Base-by-base conservation (phyloP, 352 stramenopile species). In the Globisporangium nodosum region DNA sequence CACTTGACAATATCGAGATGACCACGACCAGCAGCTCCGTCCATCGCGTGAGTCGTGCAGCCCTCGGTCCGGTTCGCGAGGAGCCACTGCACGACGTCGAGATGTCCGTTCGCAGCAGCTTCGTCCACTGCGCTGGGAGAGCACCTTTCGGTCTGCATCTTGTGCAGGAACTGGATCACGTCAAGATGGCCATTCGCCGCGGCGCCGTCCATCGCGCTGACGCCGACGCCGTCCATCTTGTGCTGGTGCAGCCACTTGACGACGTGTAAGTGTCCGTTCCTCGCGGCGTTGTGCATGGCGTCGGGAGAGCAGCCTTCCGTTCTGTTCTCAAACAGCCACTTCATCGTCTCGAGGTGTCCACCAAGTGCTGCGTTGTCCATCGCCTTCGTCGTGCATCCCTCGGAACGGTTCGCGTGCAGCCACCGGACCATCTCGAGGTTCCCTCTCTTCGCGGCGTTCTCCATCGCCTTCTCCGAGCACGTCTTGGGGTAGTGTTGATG, bases 351-450 rank as follows among this genome's bases (percentile, higher is more conserved):
- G 15, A 58, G 40, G 27, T 58, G 52, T 5, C 40, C 52, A 3
- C 20, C 45, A 20, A 16, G 15, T 8, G 42, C 42, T 49, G 31
- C 54, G 5, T 11, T 15, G 24, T 54, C 31, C 33, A 60, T 49
- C 16, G 31, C 53, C 0, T 24, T 15, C 1, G 8, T 6, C 1
- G 42, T 20, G 20, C 43, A 59, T 24, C 39, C 52, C 42, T 57
- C 52, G 18, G 16, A 37, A 3, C 52, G 40, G 37, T 16, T 59
- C 11, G 15, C 30, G 30, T 52, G 43, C 16, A 59, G 42, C 42
- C 42, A 59, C 53, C 21, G 21, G 3, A 59, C 13, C n/a, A 50
- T 31, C n/a, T 52, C 45, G 18, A 59, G 30, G 43, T 59, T 33
- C 2, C 43, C 54, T 1, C 24, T 11, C 3, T 35, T 12, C 7